Evolutionary conservation across 345 rosid species (phyloP).

Genomic region (Diplotaxis tenuifolia): DNA sequence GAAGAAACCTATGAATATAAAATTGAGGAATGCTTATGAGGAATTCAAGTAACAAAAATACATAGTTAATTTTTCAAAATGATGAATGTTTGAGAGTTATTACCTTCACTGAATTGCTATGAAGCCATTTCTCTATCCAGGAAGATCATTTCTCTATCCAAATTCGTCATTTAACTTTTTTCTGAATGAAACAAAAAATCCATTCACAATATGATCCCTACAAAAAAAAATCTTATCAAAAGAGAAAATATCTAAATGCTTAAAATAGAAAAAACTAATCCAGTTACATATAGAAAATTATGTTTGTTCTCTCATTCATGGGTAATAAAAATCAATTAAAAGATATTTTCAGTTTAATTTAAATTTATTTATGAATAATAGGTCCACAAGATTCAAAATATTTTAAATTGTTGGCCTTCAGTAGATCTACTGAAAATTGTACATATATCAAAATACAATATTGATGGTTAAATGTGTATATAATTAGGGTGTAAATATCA

Average conservation of each 20-base stretch:
- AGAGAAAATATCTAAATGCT: too few species aligned
- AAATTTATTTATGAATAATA: background rate
- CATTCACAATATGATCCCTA: background rate
- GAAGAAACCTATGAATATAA: background rate
- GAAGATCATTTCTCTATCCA: background rate
- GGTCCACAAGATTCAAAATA: background rate
- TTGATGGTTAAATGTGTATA: too few species aligned
- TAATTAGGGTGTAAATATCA: too few species aligned
- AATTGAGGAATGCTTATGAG: background rate
- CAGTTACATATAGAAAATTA: background rate
- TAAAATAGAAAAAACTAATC: too few species aligned
- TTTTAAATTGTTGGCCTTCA: too few species aligned
- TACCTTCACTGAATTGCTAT: too few species aligned
- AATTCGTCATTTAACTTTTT: background rate
- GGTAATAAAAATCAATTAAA: background rate
- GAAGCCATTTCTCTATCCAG: background rate
- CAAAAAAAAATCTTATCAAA: background rate
- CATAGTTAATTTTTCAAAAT: too few species aligned
- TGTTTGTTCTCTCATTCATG: background rate
- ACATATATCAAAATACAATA: too few species aligned
- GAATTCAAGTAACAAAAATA: too few species aligned
- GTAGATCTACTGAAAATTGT: too few species aligned
- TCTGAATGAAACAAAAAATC: background rate
- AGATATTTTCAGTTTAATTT: background rate
- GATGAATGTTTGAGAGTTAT: too few species aligned